Percentiles rank a stretch among this genome's conserved stretches.
phyloP scores from a whole-genome alignment of 768 basidiomycete genomes.

The Boletus coccyginus region DNA sequence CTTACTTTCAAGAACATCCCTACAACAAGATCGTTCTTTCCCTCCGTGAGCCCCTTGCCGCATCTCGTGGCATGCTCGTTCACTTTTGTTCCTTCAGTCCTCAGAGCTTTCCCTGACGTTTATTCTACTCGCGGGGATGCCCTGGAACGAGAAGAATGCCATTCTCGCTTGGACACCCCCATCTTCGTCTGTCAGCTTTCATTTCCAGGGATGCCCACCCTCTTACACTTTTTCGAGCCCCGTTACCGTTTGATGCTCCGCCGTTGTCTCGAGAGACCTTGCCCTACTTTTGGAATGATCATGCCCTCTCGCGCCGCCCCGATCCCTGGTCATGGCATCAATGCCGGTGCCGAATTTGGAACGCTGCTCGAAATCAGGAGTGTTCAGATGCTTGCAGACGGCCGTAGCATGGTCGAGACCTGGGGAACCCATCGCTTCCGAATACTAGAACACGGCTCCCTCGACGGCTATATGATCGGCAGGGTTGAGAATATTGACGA shows the following conservation, averaged over 20 bases:
- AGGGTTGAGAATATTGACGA: conserved; percentile 62
- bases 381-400: conserved; percentile 87
- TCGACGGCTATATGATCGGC: conserved; percentile 91
- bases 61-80: conserved; percentile 8
- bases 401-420: conserved; percentile 82
- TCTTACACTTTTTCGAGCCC: conserved; percentile 93
- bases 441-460: conserved; percentile 73
- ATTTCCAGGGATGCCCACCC: conserved; percentile 88
- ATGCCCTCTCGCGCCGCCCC: conserved; percentile 55
- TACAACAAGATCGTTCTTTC: conserved; percentile 68
- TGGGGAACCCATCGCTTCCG: conserved; percentile 74
- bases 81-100: conserved; percentile 41
- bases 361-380: conserved; percentile 89
- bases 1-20: conserved; percentile 80
- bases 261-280: conserved; percentile 77
- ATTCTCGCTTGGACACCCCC: conserved; percentile 80
- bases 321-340: conserved; percentile 18
- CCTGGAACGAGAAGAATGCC: conserved; percentile 75
- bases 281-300: conserved; percentile 91
- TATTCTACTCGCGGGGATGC: conserved; percentile 63
- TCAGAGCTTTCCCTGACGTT: conserved; percentile 62
- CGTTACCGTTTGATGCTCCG: conserved; percentile 96
- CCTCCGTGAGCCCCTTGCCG: conserved; percentile 49
- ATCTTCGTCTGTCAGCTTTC: conserved; percentile 88
- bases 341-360: conserved; percentile 57